These are phyloP conservation scores for Endotrypanum monterogeii DNA, from an alignment of 208 protist species.

Conservation along the genomic window DNA sequence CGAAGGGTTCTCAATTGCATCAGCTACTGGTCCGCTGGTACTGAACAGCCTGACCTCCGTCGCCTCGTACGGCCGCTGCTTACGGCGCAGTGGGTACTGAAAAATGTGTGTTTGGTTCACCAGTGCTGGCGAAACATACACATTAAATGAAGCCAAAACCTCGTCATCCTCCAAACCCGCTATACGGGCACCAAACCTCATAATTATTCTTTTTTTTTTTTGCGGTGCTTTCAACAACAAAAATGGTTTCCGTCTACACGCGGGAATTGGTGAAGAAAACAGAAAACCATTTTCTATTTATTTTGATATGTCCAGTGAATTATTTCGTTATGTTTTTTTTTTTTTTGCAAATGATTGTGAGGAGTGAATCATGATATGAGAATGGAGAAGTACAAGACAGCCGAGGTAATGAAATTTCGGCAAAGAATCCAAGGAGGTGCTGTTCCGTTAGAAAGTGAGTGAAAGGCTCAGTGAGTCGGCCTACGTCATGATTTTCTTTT, in stretches of 20 bases:
- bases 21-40: constrained; percentile 33
- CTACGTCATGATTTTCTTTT: not conserved
- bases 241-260: not conserved
- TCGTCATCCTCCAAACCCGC: constrained; percentile 56
- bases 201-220: not conserved
- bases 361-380: not conserved
- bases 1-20: not conserved
- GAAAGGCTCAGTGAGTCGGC: too few relatives aligned
- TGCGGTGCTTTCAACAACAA: not conserved
- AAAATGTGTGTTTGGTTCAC: constrained; percentile 80
- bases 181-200: constrained; percentile 29
- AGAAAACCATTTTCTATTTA: not conserved
- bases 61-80: constrained; percentile 73
- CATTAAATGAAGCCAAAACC: constrained; percentile 76
- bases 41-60: constrained; percentile 61
- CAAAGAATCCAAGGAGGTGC: too few relatives aligned
- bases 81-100: constrained; percentile 79
- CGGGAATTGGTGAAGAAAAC: not conserved
- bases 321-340: not conserved
- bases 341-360: not conserved
- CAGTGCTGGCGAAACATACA: constrained; percentile 68
- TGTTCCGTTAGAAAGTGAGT: too few relatives aligned
- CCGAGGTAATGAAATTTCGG: too few relatives aligned
- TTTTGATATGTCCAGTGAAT: too few relatives aligned
- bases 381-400: too few relatives aligned